phyloP scores from a whole-genome alignment of 1,139 yeast genomes.

The Geotrichum fermentans region DNA sequence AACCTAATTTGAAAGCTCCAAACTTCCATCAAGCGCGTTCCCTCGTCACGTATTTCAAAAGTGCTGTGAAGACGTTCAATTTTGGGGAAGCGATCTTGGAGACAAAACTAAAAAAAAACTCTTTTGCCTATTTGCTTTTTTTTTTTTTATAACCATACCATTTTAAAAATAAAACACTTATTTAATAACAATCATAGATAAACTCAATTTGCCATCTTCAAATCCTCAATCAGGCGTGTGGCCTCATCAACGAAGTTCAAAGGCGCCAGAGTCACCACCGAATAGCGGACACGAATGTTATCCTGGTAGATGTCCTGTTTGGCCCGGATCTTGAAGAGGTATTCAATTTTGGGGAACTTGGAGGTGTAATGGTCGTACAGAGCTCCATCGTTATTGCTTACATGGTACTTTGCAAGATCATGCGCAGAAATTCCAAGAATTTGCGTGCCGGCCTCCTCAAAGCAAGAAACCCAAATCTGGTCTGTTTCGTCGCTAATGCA shows the following conservation, averaged over 20 bases:
- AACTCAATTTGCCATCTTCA: background rate
- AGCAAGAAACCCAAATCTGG: constrained; percentile 80
- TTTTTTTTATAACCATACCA: background rate
- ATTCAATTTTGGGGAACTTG: constrained; percentile 62
- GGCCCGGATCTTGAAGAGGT: constrained; percentile 70
- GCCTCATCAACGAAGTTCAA: constrained; percentile 62
- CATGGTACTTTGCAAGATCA: constrained; percentile 51
- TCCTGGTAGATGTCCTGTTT: constrained; percentile 82
- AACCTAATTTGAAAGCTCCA: too few species aligned
- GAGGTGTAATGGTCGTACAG: constrained; percentile 49
- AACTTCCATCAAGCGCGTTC: too few species aligned
- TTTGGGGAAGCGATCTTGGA: too few species aligned
- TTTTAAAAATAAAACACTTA: background rate
- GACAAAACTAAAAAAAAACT: too few species aligned
- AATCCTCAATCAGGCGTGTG: constrained; percentile 43
- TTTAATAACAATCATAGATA: background rate
- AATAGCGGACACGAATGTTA: constrained; percentile 68
- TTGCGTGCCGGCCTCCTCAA: constrained; percentile 74
- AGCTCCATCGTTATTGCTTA: constrained; percentile 39
- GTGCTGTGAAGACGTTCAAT: too few species aligned
- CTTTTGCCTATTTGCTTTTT: background rate
- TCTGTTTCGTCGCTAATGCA: constrained; percentile 76
- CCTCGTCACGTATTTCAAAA: too few species aligned
- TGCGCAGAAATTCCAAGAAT: constrained; percentile 68
- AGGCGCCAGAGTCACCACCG: constrained; percentile 51